Base-by-base conservation (phyloP, 257 asterid genomes). In the Lavandula angustifolia region DNA sequence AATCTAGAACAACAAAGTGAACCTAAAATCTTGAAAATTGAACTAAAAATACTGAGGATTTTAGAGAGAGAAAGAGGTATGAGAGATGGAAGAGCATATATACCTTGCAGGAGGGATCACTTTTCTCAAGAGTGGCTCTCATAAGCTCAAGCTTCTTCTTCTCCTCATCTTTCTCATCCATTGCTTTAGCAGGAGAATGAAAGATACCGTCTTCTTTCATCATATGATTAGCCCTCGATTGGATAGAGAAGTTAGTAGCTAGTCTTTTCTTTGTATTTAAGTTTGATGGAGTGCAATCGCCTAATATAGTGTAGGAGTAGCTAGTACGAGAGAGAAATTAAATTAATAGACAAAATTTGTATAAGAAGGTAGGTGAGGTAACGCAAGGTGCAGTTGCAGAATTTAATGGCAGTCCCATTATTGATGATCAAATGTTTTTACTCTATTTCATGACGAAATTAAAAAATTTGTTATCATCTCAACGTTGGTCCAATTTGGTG, bases 71-170 rank as follows among this genome's bases (percentile, higher is more conserved):
- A 31, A 27, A 35, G 31, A 51, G 7, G 60, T 22, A 22, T 22
- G 27, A 22, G 16, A 42, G 32, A 38, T 11, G n/a, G 50, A 29
- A 22, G 1, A 22, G 2, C 27, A 22, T n/a, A 52, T 43, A 11
- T 64, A 85, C 95, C 95, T 84, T 79, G 79, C 57, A 76, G 63
- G 87, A 66, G 27, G 79, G 82, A 71, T 71, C 82, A 78, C 74
- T 71, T 29, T 54, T 75, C 34, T 76, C 80, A 47, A 82, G 70
- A 4, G 55, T 11, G 31, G 74, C 71, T 78, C 88, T 82, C 82
- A 86, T 32, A 59, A 82, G 84, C 3, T 33, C 9, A 43, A 86
- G 67, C 73, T 73, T 82, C 53, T 50, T 71, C 60, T 75, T 70
- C 81, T 69, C 77, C 14, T 68, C 80, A 11, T 46, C 66, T 59